Evolutionary conservation across 805 yeast species (phyloP), one percentile per base, ranked within the genome.

Genomic region (Lipomyces yamanashiensis): DNA sequence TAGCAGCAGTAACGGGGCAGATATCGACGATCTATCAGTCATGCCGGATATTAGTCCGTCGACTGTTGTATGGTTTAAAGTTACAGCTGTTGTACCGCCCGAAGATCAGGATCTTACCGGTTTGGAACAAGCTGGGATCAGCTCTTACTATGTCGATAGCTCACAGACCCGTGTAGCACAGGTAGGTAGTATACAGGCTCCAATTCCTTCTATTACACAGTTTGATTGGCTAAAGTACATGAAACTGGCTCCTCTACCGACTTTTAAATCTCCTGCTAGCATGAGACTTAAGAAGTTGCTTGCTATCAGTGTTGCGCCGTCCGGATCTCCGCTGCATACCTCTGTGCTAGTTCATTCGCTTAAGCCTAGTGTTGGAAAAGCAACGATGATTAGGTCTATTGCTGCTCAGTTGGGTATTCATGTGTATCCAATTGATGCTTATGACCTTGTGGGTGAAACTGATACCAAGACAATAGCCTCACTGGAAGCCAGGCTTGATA

Each of bases 1-100:
- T 3, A 23, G 41, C n/a, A 39, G 17, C 21, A 57, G 64, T 23
- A 60, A 66, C n/a, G 67, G 48, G 17, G 63, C 61, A 40, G 75
- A 62, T 12, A 68, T 37, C 10, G 56, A 57, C 4, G 62, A 58
- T 33, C 13, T 39, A 17, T 33, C 34, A 13, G 15, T 43, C 9
- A 33, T 84, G 1, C 91, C 92, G 0, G 75, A 78, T 2, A 90
- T 90, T 0, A 80, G 80, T 23, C 85, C 89, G 0, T 90, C 92
- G 72, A 79, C 84, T 0, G 82, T 92, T 19, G 96, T 92, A 0
- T 93, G 97, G 97, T 93, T 92, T 75, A 84, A 84, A 68, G 83
- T 93, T 1, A 79, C 84, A 1, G 87, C 83, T 7, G 77, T 86
- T 3, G 56, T 50, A 1, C 67, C 72, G 9, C 51, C 59, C 17